phyloP scores from a whole-genome alignment of 371 early-diverging fungal species.

The Coemansia sp. region DNA sequence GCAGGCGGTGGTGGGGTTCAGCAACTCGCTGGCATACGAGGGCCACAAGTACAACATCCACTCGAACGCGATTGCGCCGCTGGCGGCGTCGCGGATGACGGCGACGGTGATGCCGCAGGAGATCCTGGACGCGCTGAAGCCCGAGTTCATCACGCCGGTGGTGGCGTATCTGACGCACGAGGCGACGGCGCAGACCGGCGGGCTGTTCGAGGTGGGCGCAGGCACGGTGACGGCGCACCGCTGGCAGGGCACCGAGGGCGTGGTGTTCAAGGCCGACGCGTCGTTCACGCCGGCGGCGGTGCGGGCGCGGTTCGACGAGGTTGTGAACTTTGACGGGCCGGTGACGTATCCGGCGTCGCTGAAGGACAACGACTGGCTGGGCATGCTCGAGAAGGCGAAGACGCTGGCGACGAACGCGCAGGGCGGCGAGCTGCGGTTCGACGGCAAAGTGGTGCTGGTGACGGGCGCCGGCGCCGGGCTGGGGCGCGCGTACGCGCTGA shows the following conservation, averaged over 20 bases:
- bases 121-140: conserved; percentile 87
- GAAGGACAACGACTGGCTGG: conserved; percentile 84
- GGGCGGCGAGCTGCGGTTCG: conserved; percentile 68
- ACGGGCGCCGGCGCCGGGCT: conserved; percentile 94
- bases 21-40: conserved; percentile 89
- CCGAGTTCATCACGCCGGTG: conserved; percentile 95
- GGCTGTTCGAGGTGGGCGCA: conserved; percentile 91
- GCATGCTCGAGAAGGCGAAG: conserved; percentile 76
- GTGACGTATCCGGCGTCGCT: conserved; percentile 68
- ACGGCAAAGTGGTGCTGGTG: conserved; percentile 84
- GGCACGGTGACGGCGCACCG: conserved; percentile 92
- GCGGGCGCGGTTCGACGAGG: conserved; percentile 54
- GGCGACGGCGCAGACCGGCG: conserved; percentile 79
- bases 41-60: conserved; percentile 91
- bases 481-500: conserved; percentile 83
- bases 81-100: conserved; percentile 98
- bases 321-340: conserved; percentile 44
- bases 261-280: conserved; percentile 88
- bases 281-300: conserved; percentile 84
- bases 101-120: conserved; percentile 95
- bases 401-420: conserved; percentile 60
- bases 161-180: conserved; percentile 94
- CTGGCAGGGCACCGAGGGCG: conserved; percentile 90
- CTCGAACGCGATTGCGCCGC: conserved; percentile 93
- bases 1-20: conserved; percentile 88